These are phyloP conservation scores for Chlamydomonas reinhardtii DNA, from an alignment of 163 green algal species.

Conservation along the genomic window DNA sequence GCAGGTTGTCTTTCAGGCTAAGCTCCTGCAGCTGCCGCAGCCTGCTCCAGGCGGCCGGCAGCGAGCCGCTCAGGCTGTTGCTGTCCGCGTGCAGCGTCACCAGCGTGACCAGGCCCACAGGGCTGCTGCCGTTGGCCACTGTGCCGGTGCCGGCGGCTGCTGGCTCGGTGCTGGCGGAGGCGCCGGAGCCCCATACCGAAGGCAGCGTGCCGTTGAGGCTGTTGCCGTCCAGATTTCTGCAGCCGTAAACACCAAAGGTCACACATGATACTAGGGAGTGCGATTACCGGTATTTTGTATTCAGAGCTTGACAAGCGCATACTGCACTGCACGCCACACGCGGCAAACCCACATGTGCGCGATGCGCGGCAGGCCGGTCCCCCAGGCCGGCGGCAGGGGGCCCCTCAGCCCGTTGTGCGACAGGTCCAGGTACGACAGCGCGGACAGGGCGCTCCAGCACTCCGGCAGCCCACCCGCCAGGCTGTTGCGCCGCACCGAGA, in stretches of 20 bases:
- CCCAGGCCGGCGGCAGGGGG: slow-evolving; percentile 3
- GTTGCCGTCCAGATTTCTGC: slow-evolving; percentile 26
- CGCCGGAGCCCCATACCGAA: neutral
- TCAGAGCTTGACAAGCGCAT: no score
- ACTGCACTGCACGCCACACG: no score
- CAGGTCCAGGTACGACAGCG: slow-evolving; percentile 31
- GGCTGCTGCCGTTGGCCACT: neutral
- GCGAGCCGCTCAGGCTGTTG: slow-evolving; percentile 56
- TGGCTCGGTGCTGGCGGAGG: no score
- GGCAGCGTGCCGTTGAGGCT: slow-evolving; percentile 23
- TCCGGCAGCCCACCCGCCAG: neutral
- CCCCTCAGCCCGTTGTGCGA: slow-evolving; percentile 25
- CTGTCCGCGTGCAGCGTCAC: slow-evolving; percentile 42
- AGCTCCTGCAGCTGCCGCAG: slow-evolving; percentile 49
- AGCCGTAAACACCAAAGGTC: neutral
- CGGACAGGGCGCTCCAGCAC: slow-evolving; percentile 6
- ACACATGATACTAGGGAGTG: no score
- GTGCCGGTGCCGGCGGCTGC: neutral
- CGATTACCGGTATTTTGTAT: no score
- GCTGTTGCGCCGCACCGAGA: neutral
- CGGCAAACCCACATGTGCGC: slow-evolving; percentile 4
- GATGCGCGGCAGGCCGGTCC: slow-evolving; percentile 2
- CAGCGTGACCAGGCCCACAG: slow-evolving; percentile 14
- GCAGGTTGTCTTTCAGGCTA: slow-evolving; percentile 34
- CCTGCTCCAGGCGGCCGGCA: slow-evolving; percentile 58